These are phyloP conservation scores for Fusarium sp. DNA, from an alignment of 2,329 filamentous ascomycete species.

Conservation along the genomic window DNA sequence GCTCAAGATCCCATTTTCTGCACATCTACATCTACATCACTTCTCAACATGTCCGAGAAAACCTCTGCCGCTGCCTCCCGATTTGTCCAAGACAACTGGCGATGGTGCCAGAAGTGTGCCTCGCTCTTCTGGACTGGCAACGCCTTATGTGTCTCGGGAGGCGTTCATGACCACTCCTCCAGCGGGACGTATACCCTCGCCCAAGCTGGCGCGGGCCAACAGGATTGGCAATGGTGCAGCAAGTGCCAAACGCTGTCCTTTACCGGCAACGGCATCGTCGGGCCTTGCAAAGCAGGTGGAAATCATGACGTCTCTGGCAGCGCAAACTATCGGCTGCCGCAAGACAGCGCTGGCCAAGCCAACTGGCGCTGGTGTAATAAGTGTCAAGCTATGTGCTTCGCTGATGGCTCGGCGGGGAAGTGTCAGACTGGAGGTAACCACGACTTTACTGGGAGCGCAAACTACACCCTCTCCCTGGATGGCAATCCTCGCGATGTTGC, in stretches of 20 bases:
- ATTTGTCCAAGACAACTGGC: constrained; percentile 4
- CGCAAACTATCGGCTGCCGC: background rate
- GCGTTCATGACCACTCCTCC: constrained; percentile 4
- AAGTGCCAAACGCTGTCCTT: constrained; percentile 1
- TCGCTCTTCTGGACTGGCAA: background rate
- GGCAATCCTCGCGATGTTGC: background rate
- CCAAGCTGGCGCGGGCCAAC: background rate
- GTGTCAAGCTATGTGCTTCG: background rate
- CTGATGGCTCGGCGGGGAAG: background rate
- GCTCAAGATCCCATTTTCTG: no score
- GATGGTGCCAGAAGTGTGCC: constrained; percentile 7
- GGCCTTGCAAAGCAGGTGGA: constrained; percentile 1
- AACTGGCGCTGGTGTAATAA: constrained; percentile 5
- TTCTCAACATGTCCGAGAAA: background rate
- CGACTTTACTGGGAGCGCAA: background rate
- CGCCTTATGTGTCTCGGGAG: constrained; percentile 1
- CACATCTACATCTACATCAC: background rate
- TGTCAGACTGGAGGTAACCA: constrained; percentile 4
- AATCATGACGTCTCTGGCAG: constrained; percentile 4
- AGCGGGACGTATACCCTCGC: background rate
- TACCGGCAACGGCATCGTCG: background rate
- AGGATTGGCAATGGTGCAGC: background rate
- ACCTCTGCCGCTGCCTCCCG: background rate
- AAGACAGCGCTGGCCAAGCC: background rate
- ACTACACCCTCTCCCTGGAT: constrained; percentile 1